These are phyloP conservation scores for Diaporthe sp. DNA, from an alignment of 2,329 filamentous ascomycete species.

Conservation along the genomic window DNA sequence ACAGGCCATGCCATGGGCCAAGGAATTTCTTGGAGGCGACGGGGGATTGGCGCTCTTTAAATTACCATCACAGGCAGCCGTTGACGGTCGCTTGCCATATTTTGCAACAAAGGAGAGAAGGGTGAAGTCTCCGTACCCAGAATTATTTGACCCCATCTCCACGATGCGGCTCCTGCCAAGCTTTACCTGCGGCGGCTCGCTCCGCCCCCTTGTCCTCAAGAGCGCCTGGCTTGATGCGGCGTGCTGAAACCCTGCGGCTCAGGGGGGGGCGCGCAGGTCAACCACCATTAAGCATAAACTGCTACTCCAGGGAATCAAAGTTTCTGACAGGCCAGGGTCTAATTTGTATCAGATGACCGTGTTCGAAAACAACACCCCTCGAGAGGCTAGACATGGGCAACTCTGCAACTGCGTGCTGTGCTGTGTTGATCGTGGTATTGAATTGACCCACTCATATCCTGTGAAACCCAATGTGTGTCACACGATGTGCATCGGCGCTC, in stretches of 20 bases:
- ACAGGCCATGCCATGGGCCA: not conserved
- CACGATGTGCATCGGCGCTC: slow-evolving; percentile 2
- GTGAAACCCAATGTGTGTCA: slow-evolving; percentile 34
- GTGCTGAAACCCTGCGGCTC: slow-evolving; percentile 29
- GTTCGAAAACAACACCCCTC: slow-evolving; percentile 5
- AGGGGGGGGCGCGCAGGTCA: slow-evolving; percentile 7
- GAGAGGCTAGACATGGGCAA: slow-evolving; percentile 4
- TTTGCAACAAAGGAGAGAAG: not conserved
- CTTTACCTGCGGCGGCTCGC: slow-evolving; percentile 9
- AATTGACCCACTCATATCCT: slow-evolving; percentile 2
- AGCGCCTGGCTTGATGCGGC: slow-evolving; percentile 3
- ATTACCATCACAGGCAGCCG: not conserved
- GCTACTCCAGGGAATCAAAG: slow-evolving; percentile 19
- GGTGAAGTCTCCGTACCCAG: slow-evolving; percentile 9
- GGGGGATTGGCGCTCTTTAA: not conserved
- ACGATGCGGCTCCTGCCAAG: slow-evolving; percentile 31
- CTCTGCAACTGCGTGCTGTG: not conserved
- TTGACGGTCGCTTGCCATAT: not conserved
- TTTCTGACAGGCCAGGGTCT: slow-evolving; percentile 15
- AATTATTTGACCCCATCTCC: not conserved
- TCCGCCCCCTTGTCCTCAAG: slow-evolving; percentile 13
- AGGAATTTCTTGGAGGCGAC: no score
- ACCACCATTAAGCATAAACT: slow-evolving; percentile 22
- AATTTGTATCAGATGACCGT: slow-evolving; percentile 15
- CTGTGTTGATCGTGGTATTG: not conserved